phyloP scores from a whole-genome alignment of 495 filamentous ascomycete species.

The Tuber umbilicatum region DNA sequence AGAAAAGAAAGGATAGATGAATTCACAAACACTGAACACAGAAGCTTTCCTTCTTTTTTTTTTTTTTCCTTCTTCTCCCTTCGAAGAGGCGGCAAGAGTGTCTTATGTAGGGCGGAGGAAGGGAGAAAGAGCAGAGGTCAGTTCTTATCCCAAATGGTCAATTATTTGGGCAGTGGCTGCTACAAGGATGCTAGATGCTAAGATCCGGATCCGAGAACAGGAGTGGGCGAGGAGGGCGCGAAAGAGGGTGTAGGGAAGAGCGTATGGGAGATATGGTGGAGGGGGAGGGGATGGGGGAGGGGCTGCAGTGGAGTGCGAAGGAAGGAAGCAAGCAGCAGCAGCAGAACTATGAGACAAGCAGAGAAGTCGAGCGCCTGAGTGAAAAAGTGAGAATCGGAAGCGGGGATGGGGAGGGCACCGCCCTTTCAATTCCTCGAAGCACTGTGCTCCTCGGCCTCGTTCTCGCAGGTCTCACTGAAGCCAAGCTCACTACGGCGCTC shows the following conservation, averaged over 20 bases:
- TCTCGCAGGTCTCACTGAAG: not conserved
- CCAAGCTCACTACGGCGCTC: not conserved
- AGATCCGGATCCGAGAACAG: not conserved
- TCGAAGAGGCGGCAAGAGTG: not conserved
- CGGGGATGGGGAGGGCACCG: not conserved
- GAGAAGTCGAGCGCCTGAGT: not conserved
- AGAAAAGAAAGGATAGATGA: not conserved
- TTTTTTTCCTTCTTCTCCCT: not conserved
- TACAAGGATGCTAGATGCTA: not conserved
- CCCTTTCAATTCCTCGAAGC: not conserved
- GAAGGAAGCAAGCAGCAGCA: constrained; percentile 1
- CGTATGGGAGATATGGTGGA: not conserved
- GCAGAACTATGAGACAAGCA: not conserved
- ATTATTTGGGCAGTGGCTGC: not conserved
- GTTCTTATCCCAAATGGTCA: constrained; percentile 1
- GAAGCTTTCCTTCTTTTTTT: not conserved
- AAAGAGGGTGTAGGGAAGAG: constrained; percentile 3
- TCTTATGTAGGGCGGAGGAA: not conserved
- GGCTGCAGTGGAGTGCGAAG: constrained; percentile 2
- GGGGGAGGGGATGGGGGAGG: constrained; percentile 1
- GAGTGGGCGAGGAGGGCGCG: not conserved
- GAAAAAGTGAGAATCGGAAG: not conserved
- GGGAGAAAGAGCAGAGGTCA: not conserved
- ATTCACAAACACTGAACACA: not conserved
- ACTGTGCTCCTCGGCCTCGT: not conserved